Evolutionary conservation across 768 basidiomycete species (phyloP).

Genomic region (Termitomyces sp.): DNA sequence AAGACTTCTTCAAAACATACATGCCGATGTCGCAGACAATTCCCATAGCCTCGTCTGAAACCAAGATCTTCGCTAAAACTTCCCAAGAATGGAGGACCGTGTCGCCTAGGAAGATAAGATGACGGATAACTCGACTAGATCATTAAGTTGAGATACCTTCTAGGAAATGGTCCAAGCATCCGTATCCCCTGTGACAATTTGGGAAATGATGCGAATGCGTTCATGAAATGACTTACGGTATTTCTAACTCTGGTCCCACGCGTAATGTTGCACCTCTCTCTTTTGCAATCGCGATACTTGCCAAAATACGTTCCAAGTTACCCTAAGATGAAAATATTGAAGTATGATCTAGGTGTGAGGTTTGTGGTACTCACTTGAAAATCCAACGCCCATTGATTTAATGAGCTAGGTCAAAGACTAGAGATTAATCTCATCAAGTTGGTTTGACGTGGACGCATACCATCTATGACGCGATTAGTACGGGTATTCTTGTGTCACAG

Average conservation of each 20-base stretch:
- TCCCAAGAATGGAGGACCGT: conserved; percentile 98
- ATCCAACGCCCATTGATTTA: conserved; percentile 97
- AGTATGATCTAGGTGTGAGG: neutral
- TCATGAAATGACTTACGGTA: conserved; percentile 50
- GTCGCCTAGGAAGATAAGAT: conserved; percentile 56
- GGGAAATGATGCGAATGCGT: neutral
- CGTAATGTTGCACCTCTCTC: conserved; percentile 81
- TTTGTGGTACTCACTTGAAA: conserved; percentile 59
- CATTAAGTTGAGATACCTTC: conserved; percentile 54
- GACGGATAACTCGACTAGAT: neutral
- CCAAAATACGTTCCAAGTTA: conserved; percentile 86
- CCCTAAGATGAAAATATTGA: conserved; percentile 44
- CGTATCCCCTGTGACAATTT: conserved; percentile 71
- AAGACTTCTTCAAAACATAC: conserved; percentile 35
- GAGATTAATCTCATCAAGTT: neutral
- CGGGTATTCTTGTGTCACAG: neutral
- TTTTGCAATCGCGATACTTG: conserved; percentile 86
- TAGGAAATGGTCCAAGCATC: conserved; percentile 95
- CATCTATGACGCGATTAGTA: conserved; percentile 8
- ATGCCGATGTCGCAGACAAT: conserved; percentile 98
- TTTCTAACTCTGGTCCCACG: conserved; percentile 96
- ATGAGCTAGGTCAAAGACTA: conserved; percentile 47
- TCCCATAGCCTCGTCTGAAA: conserved; percentile 69
- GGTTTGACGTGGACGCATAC: conserved; percentile 5
- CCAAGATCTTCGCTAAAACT: conserved; percentile 85